Percentiles rank a stretch among this genome's conserved stretches.
Evolutionary conservation across 2,329 filamentous ascomycete species (phyloP).

Genomic region (Neopestalotiopsis sp.): DNA sequence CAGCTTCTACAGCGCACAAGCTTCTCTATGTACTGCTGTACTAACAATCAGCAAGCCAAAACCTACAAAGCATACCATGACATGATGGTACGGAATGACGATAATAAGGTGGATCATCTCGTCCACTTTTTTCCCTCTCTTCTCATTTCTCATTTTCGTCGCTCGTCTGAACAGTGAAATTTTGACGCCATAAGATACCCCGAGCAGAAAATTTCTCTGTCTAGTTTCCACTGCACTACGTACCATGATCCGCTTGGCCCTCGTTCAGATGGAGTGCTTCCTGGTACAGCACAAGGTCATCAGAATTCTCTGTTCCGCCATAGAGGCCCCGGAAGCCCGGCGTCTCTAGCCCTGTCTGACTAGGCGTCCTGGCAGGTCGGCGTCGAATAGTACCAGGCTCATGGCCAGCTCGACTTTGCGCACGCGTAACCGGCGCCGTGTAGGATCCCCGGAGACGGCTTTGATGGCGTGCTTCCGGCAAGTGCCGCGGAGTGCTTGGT

Average conservation of each 20-base stretch:
- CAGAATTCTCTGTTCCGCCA: slow-evolving; percentile 53
- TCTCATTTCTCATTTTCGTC: slow-evolving; percentile 1
- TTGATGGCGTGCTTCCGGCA: slow-evolving; percentile 54
- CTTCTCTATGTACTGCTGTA: too few relatives aligned
- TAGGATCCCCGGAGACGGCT: slow-evolving; percentile 48
- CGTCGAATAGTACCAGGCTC: slow-evolving; percentile 17
- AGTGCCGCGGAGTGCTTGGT: slow-evolving; percentile 54
- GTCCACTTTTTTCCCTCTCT: slow-evolving; percentile 2
- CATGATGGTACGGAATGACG: not conserved
- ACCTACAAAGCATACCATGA: not conserved
- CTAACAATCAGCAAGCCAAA: too few relatives aligned
- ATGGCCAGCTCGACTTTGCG: slow-evolving; percentile 20
- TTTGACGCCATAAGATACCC: not conserved
- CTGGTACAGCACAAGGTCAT: slow-evolving; percentile 42
- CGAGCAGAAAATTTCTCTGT: not conserved
- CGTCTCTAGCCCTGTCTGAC: slow-evolving; percentile 44
- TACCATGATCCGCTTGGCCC: slow-evolving; percentile 18
- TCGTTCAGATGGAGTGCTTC: slow-evolving; percentile 26
- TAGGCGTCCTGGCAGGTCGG: slow-evolving; percentile 32
- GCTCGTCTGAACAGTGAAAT: not conserved
- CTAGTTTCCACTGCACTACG: slow-evolving; percentile 7
- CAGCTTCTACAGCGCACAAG: too few relatives aligned
- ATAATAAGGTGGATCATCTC: not conserved
- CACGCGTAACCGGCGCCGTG: slow-evolving; percentile 43
- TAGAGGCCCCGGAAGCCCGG: slow-evolving; percentile 53